phyloP scores from a whole-genome alignment of 1,284 basidiomycete genomes.

The Clitocybe nebularis region DNA sequence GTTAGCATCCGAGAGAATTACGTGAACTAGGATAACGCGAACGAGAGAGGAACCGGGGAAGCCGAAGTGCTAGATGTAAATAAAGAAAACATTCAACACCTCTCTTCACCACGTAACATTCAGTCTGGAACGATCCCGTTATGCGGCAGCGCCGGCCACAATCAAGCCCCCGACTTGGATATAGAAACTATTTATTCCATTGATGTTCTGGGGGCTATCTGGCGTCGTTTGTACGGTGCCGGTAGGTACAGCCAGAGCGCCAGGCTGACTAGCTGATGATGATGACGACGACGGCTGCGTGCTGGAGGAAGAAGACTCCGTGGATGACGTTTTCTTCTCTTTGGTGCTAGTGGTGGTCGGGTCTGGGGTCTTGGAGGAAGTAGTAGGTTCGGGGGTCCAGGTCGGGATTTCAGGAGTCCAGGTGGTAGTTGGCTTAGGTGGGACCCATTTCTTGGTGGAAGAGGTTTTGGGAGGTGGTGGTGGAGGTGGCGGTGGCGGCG shows the following conservation, averaged over 20 bases:
- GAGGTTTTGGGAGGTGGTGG: constrained; percentile 21
- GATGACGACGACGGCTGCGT: constrained; percentile 10
- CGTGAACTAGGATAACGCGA: constrained; percentile 5
- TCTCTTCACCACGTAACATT: neutral
- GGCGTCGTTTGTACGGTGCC: neutral
- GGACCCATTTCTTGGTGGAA: constrained; percentile 14
- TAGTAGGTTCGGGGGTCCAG: constrained; percentile 12
- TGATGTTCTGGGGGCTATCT: constrained; percentile 1
- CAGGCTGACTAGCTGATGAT: constrained; percentile 2
- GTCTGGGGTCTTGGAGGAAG: constrained; percentile 12
- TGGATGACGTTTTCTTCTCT: constrained; percentile 8
- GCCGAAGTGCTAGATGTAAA: constrained; percentile 7
- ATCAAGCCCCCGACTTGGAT: constrained; percentile 2
- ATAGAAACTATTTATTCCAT: neutral
- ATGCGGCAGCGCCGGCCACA: constrained; percentile 1
- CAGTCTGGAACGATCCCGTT: neutral
- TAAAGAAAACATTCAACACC: neutral
- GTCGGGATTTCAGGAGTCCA: constrained; percentile 8
- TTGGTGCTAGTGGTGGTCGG: constrained; percentile 10
- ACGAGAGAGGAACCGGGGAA: neutral
- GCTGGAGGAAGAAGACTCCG: constrained; percentile 14
- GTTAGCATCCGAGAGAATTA: constrained; percentile 7
- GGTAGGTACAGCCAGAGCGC: neutral
- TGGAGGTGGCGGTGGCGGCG: constrained; percentile 21
- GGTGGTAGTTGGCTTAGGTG: constrained; percentile 11